phyloP scores from a whole-genome alignment of 352 stramenopile genomes.

The Phytopythium vexans region DNA sequence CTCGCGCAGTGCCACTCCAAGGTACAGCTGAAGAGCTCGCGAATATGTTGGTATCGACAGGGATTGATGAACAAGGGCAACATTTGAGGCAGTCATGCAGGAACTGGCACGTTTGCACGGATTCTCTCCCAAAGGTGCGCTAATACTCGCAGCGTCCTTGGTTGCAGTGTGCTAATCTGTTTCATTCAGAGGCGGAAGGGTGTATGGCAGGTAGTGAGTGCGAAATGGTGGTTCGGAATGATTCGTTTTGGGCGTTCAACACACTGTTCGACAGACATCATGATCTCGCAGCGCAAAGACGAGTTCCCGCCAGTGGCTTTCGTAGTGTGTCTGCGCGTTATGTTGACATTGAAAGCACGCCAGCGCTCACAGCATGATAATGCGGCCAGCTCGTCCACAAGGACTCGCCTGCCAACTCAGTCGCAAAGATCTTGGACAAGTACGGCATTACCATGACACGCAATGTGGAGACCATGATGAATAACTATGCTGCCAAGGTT shows the following conservation, averaged over 20 bases:
- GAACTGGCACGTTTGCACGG: constrained; percentile 53
- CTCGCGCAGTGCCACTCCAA: constrained; percentile 39
- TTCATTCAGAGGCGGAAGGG: constrained; percentile 31
- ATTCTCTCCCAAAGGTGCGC: constrained; percentile 43
- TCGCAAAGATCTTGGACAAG: constrained; percentile 46
- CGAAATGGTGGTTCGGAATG: neutral
- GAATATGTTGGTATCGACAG: neutral
- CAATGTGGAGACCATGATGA: too few relatives aligned
- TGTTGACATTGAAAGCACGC: constrained; percentile 1
- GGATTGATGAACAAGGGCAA: constrained; percentile 1
- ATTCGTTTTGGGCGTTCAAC: neutral
- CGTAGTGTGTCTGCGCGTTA: constrained; percentile 32
- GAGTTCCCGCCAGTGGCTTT: constrained; percentile 69
- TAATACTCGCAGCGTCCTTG: neutral
- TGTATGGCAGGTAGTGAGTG: constrained; percentile 44
- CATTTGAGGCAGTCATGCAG: constrained; percentile 32
- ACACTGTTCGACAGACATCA: constrained; percentile 44
- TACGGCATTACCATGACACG: constrained; percentile 2
- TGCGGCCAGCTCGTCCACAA: constrained; percentile 36
- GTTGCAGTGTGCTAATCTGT: neutral
- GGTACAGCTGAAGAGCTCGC: constrained; percentile 11
- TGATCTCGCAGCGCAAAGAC: constrained; percentile 72
- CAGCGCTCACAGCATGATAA: neutral
- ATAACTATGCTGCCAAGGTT: constrained; percentile 21
- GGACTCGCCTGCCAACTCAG: constrained; percentile 24